Evolutionary conservation across 352 stramenopile species (phyloP).

Genomic region (Pythium vanterpoolii): DNA sequence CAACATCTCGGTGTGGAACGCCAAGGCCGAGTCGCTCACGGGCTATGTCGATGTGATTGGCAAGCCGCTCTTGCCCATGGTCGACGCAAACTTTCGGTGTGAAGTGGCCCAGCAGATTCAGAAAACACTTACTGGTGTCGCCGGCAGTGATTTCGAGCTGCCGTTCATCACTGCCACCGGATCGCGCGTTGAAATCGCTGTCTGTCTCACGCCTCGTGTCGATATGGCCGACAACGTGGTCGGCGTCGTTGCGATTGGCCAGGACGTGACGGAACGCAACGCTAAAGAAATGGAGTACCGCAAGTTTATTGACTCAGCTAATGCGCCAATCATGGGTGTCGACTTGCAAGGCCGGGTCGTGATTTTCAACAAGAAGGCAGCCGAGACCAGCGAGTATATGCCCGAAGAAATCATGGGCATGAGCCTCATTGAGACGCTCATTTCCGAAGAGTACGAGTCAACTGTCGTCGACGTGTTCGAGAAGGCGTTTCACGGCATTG

Average conservation of each 20-base stretch:
- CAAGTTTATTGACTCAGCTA: slow-evolving; percentile 36
- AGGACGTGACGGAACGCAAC: slow-evolving; percentile 63
- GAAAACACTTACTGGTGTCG: slow-evolving; percentile 42
- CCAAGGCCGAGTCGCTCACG: slow-evolving; percentile 52
- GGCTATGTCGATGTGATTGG: slow-evolving; percentile 57
- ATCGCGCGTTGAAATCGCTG: slow-evolving; percentile 48
- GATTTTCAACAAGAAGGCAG: slow-evolving; percentile 85
- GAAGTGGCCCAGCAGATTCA: slow-evolving; percentile 50
- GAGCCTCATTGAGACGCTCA: slow-evolving; percentile 74
- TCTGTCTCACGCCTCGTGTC: slow-evolving; percentile 54
- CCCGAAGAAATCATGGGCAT: slow-evolving; percentile 82
- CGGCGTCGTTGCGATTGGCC: slow-evolving; percentile 58
- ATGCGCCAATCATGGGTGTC: slow-evolving; percentile 34
- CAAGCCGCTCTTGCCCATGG: slow-evolving; percentile 40
- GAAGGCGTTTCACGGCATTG: slow-evolving; percentile 47
- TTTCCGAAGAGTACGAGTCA: slow-evolving; percentile 46
- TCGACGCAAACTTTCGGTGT: slow-evolving; percentile 44
- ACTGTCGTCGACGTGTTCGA: slow-evolving; percentile 48
- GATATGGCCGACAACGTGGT: slow-evolving; percentile 37
- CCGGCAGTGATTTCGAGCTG: slow-evolving; percentile 51
- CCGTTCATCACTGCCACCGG: slow-evolving; percentile 45
- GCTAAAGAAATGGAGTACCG: slow-evolving; percentile 73
- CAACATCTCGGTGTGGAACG: slow-evolving; percentile 70
- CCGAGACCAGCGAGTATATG: slow-evolving; percentile 70
- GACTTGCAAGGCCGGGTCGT: slow-evolving; percentile 45